Evolutionary conservation across 1,139 yeast species (phyloP).

Genomic region (Suhomyces maxii): DNA sequence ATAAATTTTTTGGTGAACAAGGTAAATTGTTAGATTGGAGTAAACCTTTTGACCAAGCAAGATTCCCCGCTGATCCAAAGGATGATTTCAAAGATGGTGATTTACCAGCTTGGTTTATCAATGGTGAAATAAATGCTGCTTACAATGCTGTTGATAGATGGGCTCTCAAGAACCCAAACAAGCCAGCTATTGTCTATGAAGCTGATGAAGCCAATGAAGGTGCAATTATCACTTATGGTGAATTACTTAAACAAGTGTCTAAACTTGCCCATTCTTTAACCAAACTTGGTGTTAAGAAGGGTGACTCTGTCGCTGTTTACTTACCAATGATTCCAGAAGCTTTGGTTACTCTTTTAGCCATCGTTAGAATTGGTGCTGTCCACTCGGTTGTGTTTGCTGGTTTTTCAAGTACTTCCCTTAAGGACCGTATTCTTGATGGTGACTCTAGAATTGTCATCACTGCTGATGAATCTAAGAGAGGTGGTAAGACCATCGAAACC

Average conservation of each 20-base stretch:
- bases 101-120: conserved; percentile 75
- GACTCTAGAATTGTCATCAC: conserved; percentile 71
- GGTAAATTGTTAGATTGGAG: conserved; percentile 68
- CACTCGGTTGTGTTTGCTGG: conserved; percentile 89
- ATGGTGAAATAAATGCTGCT: conserved; percentile 74
- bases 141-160: conserved; percentile 81
- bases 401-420: conserved; percentile 70
- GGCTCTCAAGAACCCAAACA: conserved; percentile 68
- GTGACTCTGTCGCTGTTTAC: conserved; percentile 83
- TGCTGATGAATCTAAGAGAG: conserved; percentile 79
- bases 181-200: conserved; percentile 77
- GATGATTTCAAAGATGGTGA: conserved; percentile 63
- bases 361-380: conserved; percentile 75
- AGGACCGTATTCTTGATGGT: conserved; percentile 79
- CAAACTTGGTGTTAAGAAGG: conserved; percentile 70
- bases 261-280: conserved; percentile 69
- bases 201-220: conserved; percentile 76
- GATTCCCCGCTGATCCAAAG: conserved; percentile 51
- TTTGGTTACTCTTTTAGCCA: conserved; percentile 68
- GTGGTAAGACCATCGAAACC: conserved; percentile 80
- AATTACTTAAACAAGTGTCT: conserved; percentile 67
- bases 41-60: conserved; percentile 58
- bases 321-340: conserved; percentile 89
- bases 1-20: conserved; percentile 60
- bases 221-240: conserved; percentile 64